These are phyloP conservation scores for Vanrija humicola DNA, from an alignment of 1,284 basidiomycete genomes.

Conservation along the genomic window DNA sequence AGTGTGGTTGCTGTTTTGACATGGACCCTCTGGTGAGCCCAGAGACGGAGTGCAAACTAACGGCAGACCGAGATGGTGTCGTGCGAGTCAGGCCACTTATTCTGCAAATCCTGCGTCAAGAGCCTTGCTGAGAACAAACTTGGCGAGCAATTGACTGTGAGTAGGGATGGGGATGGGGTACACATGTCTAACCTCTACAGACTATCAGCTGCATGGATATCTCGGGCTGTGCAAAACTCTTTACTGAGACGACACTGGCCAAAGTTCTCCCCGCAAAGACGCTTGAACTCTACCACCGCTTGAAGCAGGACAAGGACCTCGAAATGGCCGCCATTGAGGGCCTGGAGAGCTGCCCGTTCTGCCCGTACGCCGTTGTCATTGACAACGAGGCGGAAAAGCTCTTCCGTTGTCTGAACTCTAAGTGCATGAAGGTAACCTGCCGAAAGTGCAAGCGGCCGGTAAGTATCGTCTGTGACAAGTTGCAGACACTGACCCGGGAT, in stretches of 20 bases:
- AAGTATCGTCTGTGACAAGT: slow-evolving; percentile 31
- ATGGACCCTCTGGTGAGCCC: slow-evolving; percentile 63
- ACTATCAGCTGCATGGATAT: slow-evolving; percentile 75
- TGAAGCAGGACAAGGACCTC: slow-evolving; percentile 68
- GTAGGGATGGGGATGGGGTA: slow-evolving; percentile 6
- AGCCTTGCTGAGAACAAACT: slow-evolving; percentile 45
- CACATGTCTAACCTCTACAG: slow-evolving; percentile 38
- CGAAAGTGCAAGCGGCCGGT: slow-evolving; percentile 69
- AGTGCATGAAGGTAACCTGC: slow-evolving; percentile 70
- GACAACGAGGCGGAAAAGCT: slow-evolving; percentile 72
- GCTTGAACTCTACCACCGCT: slow-evolving; percentile 66
- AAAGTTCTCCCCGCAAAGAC: slow-evolving; percentile 57
- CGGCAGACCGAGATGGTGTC: slow-evolving; percentile 71
- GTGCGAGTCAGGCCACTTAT: slow-evolving; percentile 74
- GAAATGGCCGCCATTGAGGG: slow-evolving; percentile 59
- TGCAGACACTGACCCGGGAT: not conserved
- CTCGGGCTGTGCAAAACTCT: slow-evolving; percentile 64
- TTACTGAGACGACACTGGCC: slow-evolving; percentile 62
- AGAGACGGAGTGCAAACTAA: slow-evolving; percentile 1
- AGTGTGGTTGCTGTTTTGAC: slow-evolving; percentile 79
- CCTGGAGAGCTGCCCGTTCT: slow-evolving; percentile 80
- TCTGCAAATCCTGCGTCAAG: slow-evolving; percentile 61
- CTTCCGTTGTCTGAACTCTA: slow-evolving; percentile 69
- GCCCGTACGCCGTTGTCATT: slow-evolving; percentile 72
- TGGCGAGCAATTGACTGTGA: slow-evolving; percentile 46